Conservation (phyloP, 1,284 basidiomycete genomes). For the Ustilago esculenta region DNA sequence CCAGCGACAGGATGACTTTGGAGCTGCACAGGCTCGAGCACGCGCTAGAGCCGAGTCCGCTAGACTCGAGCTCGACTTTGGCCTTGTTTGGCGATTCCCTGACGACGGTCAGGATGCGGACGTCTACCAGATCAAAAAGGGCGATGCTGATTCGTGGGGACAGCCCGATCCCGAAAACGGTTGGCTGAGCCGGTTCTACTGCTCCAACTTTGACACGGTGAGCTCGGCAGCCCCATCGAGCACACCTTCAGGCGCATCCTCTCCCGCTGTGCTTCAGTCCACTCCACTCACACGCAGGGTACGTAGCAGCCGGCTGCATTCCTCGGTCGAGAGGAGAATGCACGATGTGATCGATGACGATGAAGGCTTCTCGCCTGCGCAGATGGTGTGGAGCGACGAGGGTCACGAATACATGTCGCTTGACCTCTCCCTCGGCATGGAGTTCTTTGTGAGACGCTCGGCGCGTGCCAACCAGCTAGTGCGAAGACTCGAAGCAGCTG, state of each 20-base stretch:
- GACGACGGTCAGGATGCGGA: slow-evolving; percentile 57
- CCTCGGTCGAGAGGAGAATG: slow-evolving; percentile 42
- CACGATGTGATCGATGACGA: slow-evolving; percentile 42
- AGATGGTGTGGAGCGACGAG: slow-evolving; percentile 57
- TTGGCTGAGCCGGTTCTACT: slow-evolving; percentile 62
- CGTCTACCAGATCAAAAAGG: slow-evolving; percentile 40
- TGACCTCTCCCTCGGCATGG: slow-evolving; percentile 55
- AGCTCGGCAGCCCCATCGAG: slow-evolving; percentile 30
- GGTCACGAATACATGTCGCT: slow-evolving; percentile 60
- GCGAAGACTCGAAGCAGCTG: slow-evolving; percentile 55
- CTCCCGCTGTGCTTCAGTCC: slow-evolving; percentile 41
- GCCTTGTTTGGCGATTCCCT: slow-evolving; percentile 58
- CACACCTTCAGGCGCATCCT: slow-evolving; percentile 33
- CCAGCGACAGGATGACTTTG: slow-evolving; percentile 26
- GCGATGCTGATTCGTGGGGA: slow-evolving; percentile 48
- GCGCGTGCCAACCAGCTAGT: slow-evolving; percentile 58
- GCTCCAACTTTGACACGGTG: slow-evolving; percentile 51
- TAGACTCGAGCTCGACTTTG: slow-evolving; percentile 56
- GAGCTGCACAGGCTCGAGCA: slow-evolving; percentile 29
- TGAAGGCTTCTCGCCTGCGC: slow-evolving; percentile 34
- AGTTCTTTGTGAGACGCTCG: slow-evolving; percentile 59
- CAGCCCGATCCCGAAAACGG: slow-evolving; percentile 58
- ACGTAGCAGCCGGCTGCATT: slow-evolving; percentile 39
- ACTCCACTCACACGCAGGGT: slow-evolving; percentile 40
- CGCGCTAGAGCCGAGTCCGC: slow-evolving; percentile 40